Conservation (phyloP, 306 rosid species). For the Astragalus membranaceus region DNA sequence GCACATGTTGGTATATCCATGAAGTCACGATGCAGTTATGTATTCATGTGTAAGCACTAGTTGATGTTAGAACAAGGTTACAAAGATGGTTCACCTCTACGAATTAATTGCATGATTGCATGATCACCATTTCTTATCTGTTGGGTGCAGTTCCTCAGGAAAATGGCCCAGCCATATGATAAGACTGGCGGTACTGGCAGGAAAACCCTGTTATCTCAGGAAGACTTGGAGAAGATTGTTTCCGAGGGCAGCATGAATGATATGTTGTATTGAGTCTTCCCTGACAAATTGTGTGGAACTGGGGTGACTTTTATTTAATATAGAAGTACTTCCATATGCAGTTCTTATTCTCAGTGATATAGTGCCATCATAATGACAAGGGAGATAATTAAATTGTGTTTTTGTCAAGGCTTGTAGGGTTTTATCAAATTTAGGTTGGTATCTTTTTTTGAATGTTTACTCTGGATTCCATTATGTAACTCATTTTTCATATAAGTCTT, state of each 20-base stretch:
- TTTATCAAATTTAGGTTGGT: too few species aligned
- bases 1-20: background rate
- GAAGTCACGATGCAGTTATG: background rate
- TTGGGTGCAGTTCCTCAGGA: slow-evolving; percentile 74
- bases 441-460: too few species aligned
- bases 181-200: slow-evolving; percentile 64
- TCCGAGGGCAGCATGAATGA: slow-evolving; percentile 44
- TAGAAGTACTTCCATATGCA: too few species aligned
- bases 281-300: background rate
- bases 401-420: too few species aligned
- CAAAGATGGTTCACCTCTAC: background rate
- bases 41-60: background rate
- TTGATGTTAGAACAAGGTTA: slow-evolving; percentile 9
- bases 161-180: slow-evolving; percentile 94
- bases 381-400: background rate
- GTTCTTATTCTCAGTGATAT: too few species aligned
- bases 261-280: slow-evolving; percentile 34
- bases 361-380: background rate
- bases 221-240: slow-evolving; percentile 75
- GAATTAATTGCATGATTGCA: background rate
- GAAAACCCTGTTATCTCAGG: slow-evolving; percentile 76
- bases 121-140: background rate
- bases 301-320: background rate
- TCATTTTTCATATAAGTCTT: too few species aligned
- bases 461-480: too few species aligned